These are phyloP conservation scores for Chenopodium quinoa DNA, from an alignment of 148 eudicot genomes.

Conservation along the genomic window DNA sequence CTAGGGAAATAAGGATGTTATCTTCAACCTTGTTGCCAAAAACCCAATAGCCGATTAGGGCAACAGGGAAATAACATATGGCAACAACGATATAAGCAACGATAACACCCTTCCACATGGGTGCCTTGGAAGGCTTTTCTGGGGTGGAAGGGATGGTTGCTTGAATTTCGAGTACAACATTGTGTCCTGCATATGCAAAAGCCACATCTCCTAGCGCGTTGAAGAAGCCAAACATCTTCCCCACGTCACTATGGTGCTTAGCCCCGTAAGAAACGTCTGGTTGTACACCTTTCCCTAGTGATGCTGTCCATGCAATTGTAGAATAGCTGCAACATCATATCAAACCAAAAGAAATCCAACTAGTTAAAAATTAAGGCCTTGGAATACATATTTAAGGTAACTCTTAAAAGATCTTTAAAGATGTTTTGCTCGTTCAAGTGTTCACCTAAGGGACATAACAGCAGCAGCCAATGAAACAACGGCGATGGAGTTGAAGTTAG, in stretches of 20 bases:
- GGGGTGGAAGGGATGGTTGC: constrained; percentile 40
- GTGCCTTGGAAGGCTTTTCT: constrained; percentile 37
- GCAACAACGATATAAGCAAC: constrained; percentile 40
- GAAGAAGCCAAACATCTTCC: constrained; percentile 33
- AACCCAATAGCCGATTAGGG: constrained; percentile 28
- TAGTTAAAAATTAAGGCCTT: neutral
- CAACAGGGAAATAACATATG: constrained; percentile 38
- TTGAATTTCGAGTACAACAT: constrained; percentile 37
- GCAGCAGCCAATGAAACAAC: constrained; percentile 39
- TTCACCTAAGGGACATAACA: constrained; percentile 39
- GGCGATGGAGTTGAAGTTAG: constrained; percentile 36
- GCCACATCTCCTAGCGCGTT: constrained; percentile 36
- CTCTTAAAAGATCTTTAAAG: too few relatives aligned
- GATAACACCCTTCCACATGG: constrained; percentile 38
- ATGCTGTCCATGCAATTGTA: constrained; percentile 35
- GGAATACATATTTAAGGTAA: too few relatives aligned
- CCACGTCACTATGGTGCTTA: neutral
- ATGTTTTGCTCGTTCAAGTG: neutral
- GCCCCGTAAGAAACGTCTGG: constrained; percentile 21
- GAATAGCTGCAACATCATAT: constrained; percentile 27
- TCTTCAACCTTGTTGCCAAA: constrained; percentile 29
- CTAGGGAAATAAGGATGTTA: constrained; percentile 28
- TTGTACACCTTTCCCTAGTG: constrained; percentile 33
- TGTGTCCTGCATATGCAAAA: constrained; percentile 41
- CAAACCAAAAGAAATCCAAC: too few relatives aligned